Evolutionary conservation across 164 flowering plant species (phyloP), one percentile per base, ranked within the genome.

Genomic region (Nelumbo lutea): DNA sequence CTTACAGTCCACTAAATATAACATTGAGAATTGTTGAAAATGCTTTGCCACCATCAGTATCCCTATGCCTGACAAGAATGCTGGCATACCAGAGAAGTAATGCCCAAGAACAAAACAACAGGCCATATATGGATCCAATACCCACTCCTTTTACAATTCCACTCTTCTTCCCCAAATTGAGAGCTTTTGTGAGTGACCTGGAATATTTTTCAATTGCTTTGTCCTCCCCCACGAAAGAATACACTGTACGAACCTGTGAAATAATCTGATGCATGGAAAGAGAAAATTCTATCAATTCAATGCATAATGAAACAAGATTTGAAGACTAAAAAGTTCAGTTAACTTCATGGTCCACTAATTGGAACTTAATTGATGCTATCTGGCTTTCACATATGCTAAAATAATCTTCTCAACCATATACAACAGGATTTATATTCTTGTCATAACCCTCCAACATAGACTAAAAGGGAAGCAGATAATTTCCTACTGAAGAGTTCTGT

Each of bases 1-100:
- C 94, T 87, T 80, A 89, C 95, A 91, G 84, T 80, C 97, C 92
- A 79, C 93, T 83, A 78, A 84, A 82, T 73, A 89, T 84, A 72
- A 87, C 92, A 68, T 86, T 85, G 70, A 86, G 68, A 44, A 89
- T 86, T 53, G 91, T 91, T 42, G 91, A 82, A 71, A 89, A 85
- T 47, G 94, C 94, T 77, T 87, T 85, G 1, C 84, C 92, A 59
- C 95, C 94, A 79, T 78, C 84, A 11, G 91, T 79, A 47, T 71
- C 57, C 1, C 65, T 65, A 57, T 81, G 90, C 72, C 86, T 76
- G 63, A 89, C 89, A 6, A 91, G 91, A 61, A 85, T 56, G 62
- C 93, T 61, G 4, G 93, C 86, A 73, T 88, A 91, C 97, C 97
- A 89, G 6, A 91, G 86, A 70, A 89, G 97, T 62, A 89, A 79